Conservation (phyloP, 352 stramenopile genomes). For the Pythium diclinum region DNA sequence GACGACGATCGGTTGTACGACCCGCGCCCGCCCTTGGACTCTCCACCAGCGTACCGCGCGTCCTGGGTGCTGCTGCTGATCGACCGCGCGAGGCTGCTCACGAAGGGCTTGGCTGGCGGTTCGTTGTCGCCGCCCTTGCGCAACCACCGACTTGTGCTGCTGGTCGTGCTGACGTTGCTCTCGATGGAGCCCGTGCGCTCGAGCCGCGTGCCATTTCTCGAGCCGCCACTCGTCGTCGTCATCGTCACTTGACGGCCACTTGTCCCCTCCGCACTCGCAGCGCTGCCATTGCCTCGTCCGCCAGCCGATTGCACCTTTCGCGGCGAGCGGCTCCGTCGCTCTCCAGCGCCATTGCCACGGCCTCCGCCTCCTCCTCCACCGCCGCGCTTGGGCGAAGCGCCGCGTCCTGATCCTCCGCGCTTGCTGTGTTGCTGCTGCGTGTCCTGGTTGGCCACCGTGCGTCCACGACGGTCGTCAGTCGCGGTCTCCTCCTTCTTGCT, state of each 20-base stretch:
- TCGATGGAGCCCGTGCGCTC: slow-evolving; percentile 23
- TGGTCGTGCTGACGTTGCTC: slow-evolving; percentile 22
- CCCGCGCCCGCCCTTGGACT: not conserved
- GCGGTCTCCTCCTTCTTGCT: slow-evolving; percentile 17
- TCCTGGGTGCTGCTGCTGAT: slow-evolving; percentile 19
- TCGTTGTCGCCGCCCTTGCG: slow-evolving; percentile 22
- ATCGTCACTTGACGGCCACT: slow-evolving; percentile 9
- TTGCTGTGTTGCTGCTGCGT: not conserved
- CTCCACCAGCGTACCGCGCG: slow-evolving; percentile 13
- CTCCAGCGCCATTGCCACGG: slow-evolving; percentile 3
- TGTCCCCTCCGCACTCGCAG: not conserved
- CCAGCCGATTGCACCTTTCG: not conserved
- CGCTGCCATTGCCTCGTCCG: not conserved
- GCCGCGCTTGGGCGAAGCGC: slow-evolving; percentile 4
- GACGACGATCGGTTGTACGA: slow-evolving; percentile 9
- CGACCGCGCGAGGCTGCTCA: slow-evolving; percentile 21
- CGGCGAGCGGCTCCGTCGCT: slow-evolving; percentile 15
- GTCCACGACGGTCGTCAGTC: slow-evolving; percentile 4
- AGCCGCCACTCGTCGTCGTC: slow-evolving; percentile 5
- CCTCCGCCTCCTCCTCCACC: slow-evolving; percentile 9
- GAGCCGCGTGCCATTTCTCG: not conserved
- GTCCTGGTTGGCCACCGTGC: not conserved
- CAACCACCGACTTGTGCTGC: slow-evolving; percentile 15
- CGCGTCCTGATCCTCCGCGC: not conserved
- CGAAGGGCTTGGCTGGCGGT: slow-evolving; percentile 14